Evolutionary conservation across 73 alveolate species (phyloP), one percentile per base, ranked within the genome.

Genomic region (Effrenium voratum): DNA sequence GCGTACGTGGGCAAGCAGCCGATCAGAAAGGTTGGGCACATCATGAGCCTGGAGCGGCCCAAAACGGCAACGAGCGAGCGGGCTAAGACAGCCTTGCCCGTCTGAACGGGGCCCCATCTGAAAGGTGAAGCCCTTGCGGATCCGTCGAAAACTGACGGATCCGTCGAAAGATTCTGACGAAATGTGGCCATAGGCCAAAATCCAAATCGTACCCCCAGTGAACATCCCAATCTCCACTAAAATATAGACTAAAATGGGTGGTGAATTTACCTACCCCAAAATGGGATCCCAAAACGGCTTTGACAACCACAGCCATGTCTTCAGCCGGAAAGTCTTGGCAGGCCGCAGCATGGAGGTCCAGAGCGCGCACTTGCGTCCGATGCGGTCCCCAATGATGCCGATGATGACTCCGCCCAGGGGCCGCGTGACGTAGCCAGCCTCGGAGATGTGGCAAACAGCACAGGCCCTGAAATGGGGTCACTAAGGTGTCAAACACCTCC

Each of bases 1-100:
- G n/a, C 77, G 38, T 90, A 90, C 76, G 97, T 90, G 52, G 97
- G 97, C 81, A 90, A 70, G 57, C 97, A 90, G 13, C 97, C 97
- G 38, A 90, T 90, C 50, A 90, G 75, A 32, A 90, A 66, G 75
- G 97, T 90, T 40, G 97, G 97, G 19, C 82, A 66, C 97, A 90
- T 90, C 97, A 79, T 90, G 5, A 46, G 70, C 30, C 32, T 5
- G 32, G 49, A 46, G 40, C 15, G 45, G 32, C 38, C 38, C 30
- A 43, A 59, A 41, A 43, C 3, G 63, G 19, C 19, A 16, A 10
- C 41, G 40, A 66, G 30, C 41, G 40, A 66, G 79, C 40, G 40
- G n/a, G n/a, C n/a, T n/a, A n/a, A n/a, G n/a, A n/a, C n/a, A n/a
- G n/a, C n/a, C n/a, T n/a, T n/a, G n/a, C n/a, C n/a, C n/a, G n/a